These are phyloP conservation scores for Phytophthora brassicae DNA, from an alignment of 352 stramenopile species.

Conservation along the genomic window DNA sequence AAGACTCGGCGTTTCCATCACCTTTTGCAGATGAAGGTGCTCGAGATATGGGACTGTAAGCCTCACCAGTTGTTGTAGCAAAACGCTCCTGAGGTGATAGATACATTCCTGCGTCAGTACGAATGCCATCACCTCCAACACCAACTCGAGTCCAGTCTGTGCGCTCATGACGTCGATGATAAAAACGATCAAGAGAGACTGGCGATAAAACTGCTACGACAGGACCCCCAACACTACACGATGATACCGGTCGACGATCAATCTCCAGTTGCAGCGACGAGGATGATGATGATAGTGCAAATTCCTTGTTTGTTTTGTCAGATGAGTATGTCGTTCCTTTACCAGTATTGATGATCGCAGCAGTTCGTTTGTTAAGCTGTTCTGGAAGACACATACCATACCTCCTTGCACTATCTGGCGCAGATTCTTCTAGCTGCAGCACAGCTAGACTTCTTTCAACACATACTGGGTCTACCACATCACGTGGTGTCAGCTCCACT, in stretches of 20 bases:
- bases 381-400: conserved; percentile 51
- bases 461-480: conserved; percentile 44
- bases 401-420: not conserved
- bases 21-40: conserved; percentile 17
- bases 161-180: conserved; percentile 49
- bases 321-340: conserved; percentile 1
- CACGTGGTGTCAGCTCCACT: conserved; percentile 46
- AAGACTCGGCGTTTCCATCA: conserved; percentile 31
- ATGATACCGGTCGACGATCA: conserved; percentile 24
- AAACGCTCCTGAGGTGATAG: conserved; percentile 50
- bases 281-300: conserved; percentile 17
- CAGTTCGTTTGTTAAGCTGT: conserved; percentile 50
- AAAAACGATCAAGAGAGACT: conserved; percentile 57
- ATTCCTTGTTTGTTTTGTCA: not conserved
- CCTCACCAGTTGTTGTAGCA: conserved; percentile 44
- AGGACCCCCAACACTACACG: conserved; percentile 10
- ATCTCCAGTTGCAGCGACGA: conserved; percentile 35
- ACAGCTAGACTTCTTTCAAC: conserved; percentile 7
- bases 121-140: conserved; percentile 60
- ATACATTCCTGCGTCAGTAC: conserved; percentile 49
- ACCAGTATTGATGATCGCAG: conserved; percentile 16
- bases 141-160: conserved; percentile 85
- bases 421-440: conserved; percentile 1
- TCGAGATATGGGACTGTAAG: conserved; percentile 58
- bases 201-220: conserved; percentile 30